These are phyloP conservation scores for Diospyros kaki DNA, from an alignment of 148 eudicot genomes.

Conservation along the genomic window DNA sequence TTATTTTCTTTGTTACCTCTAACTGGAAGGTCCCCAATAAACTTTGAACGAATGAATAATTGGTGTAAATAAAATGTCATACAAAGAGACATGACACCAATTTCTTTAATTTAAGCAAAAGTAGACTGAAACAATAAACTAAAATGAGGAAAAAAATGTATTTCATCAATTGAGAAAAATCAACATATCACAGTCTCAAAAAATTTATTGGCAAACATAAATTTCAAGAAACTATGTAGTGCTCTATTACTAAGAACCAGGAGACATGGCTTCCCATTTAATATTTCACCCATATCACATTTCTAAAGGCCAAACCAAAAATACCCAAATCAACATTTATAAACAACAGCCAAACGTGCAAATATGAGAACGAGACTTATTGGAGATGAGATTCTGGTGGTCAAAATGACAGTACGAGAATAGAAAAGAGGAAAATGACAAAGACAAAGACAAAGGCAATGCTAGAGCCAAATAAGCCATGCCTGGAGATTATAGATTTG, in stretches of 20 bases:
- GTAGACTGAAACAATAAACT: neutral
- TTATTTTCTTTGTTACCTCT: neutral
- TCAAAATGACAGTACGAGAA: slow-evolving; percentile 20
- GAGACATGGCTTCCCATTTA: slow-evolving; percentile 65
- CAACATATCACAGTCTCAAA: neutral
- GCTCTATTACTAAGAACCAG: slow-evolving; percentile 60
- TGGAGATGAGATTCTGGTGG: slow-evolving; percentile 10
- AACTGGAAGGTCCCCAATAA: neutral
- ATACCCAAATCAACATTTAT: neutral
- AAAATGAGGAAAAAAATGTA: neutral
- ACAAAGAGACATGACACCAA: neutral
- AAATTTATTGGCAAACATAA: neutral
- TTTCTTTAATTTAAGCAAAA: neutral
- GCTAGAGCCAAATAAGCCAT: slow-evolving; percentile 60
- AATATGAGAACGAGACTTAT: slow-evolving; percentile 19
- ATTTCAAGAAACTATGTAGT: slow-evolving; percentile 39
- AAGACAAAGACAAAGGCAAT: slow-evolving; percentile 18
- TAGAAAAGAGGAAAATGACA: slow-evolving; percentile 24
- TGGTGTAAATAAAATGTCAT: neutral
- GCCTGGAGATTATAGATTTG: neutral
- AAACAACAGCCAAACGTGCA: neutral
- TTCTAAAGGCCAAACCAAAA: slow-evolving; percentile 34
- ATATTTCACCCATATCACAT: slow-evolving; percentile 47
- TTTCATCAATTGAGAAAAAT: neutral
- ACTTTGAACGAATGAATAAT: neutral